A percentile compares a stretch with the other conserved stretches of the same genome.
These are phyloP conservation scores for Neofusicoccum cordaticola DNA, from an alignment of 2,329 filamentous ascomycete species.

Conservation along the genomic window DNA sequence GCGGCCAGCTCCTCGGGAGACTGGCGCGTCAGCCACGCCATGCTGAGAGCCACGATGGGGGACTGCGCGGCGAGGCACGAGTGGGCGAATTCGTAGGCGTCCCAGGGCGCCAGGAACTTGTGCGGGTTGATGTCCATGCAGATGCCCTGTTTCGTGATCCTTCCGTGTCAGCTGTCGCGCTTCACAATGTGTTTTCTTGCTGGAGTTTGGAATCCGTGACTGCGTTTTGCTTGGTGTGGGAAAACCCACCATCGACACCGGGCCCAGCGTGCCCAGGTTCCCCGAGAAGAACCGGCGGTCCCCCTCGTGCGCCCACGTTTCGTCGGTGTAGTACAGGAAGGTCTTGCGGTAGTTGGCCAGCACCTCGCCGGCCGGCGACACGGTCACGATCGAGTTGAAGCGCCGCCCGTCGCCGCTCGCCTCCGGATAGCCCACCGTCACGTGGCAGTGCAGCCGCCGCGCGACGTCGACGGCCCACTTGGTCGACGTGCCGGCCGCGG, in stretches of 20 bases:
- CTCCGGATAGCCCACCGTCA: constrained; percentile 74
- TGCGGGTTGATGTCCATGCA: constrained; percentile 64
- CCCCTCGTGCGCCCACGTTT: constrained; percentile 60
- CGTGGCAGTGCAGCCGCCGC: constrained; percentile 63
- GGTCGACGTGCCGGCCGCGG: constrained; percentile 63
- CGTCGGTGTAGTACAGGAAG: constrained; percentile 66
- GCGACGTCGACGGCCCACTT: constrained; percentile 70
- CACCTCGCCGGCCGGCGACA: constrained; percentile 54
- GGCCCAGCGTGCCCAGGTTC: constrained; percentile 33
- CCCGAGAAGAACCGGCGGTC: constrained; percentile 36
- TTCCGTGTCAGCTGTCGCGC: background rate
- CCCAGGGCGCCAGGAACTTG: constrained; percentile 57
- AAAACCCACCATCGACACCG: constrained; percentile 22
- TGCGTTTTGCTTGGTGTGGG: too few relatives aligned
- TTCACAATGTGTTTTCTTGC: background rate
- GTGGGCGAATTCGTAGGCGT: constrained; percentile 56
- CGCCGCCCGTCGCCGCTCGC: constrained; percentile 23
- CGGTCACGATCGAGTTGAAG: constrained; percentile 60
- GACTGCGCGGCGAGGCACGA: constrained; percentile 58
- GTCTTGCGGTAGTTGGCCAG: constrained; percentile 61
- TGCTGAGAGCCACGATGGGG: constrained; percentile 66
- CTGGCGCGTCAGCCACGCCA: constrained; percentile 71
- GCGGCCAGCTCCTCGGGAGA: constrained; percentile 47
- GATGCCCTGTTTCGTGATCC: constrained; percentile 34
- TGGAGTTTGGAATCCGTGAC: background rate